Evolutionary conservation across 2,329 filamentous ascomycete species (phyloP).

Genomic region (Phialophora chinensis): DNA sequence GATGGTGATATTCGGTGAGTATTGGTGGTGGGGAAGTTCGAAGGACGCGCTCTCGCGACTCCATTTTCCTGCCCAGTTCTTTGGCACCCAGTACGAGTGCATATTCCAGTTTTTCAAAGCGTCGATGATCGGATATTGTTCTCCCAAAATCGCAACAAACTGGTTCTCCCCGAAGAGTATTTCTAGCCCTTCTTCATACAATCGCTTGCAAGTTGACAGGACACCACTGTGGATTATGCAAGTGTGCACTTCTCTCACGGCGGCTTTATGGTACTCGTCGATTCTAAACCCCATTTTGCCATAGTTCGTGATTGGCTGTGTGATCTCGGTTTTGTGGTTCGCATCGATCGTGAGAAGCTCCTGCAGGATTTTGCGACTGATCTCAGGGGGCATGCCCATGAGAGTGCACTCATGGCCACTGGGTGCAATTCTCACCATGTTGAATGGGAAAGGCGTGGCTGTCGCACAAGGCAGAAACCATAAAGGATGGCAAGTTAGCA

Average conservation of each 20-base stretch:
- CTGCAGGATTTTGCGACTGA: not conserved
- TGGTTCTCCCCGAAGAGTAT: not conserved
- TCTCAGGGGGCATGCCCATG: not conserved
- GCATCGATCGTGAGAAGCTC: not conserved
- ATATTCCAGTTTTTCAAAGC: not conserved
- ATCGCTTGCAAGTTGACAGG: not conserved
- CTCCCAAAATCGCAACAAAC: not conserved
- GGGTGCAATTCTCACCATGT: not conserved
- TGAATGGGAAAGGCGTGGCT: not conserved
- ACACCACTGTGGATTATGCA: not conserved
- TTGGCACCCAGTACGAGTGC: not conserved
- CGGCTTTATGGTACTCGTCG: not conserved
- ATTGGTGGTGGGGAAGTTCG: not conserved
- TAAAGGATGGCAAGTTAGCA: not conserved
- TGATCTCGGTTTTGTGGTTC: not conserved
- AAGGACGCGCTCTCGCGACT: not conserved
- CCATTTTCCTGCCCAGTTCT: not conserved
- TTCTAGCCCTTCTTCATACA: not conserved
- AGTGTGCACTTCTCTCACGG: not conserved
- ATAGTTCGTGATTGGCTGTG: not conserved
- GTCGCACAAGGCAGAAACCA: not conserved
- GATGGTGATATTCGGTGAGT: not conserved
- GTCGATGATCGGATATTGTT: not conserved
- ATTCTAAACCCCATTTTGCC: not conserved
- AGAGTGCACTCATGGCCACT: not conserved